A percentile compares a stretch with the other conserved stretches of the same genome.
Conservation (phyloP, 805 yeast genomes). For the Lachancea thermotolerans region DNA sequence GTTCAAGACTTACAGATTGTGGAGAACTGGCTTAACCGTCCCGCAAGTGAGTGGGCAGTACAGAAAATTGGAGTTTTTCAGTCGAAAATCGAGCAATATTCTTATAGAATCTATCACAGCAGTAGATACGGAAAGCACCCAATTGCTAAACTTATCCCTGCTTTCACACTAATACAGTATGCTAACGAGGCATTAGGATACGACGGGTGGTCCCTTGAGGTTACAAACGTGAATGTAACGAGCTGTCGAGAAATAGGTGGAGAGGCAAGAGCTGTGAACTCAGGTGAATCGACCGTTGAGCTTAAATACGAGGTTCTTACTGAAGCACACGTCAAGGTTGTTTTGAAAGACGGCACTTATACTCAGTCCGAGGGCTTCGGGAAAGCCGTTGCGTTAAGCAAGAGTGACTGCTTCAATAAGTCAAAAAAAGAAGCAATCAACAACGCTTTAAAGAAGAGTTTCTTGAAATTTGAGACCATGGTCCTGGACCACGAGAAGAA, state of each 20-base stretch:
- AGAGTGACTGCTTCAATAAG: constrained; percentile 69
- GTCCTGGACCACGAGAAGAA: constrained; percentile 31
- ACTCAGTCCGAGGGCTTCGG: constrained; percentile 79
- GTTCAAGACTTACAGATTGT: constrained; percentile 22
- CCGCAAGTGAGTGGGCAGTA: constrained; percentile 43
- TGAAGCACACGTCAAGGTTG: constrained; percentile 51
- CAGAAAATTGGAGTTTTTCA: constrained; percentile 42
- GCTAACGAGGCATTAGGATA: constrained; percentile 51
- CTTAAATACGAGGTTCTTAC: constrained; percentile 23
- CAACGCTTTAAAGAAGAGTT: constrained; percentile 71
- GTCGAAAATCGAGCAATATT: constrained; percentile 37
- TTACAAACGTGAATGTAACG: constrained; percentile 26
- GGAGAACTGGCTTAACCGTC: constrained; percentile 33
- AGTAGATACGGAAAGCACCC: constrained; percentile 23
- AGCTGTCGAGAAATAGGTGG: constrained; percentile 11
- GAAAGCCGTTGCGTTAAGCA: constrained; percentile 49
- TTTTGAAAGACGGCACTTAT: constrained; percentile 73
- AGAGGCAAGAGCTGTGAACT: constrained; percentile 5
- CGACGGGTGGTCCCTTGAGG: constrained; percentile 49
- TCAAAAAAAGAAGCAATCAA: constrained; percentile 83
- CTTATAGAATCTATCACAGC: constrained; percentile 24
- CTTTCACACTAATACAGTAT: constrained; percentile 31
- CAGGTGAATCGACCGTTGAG: neutral
- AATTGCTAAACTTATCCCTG: constrained; percentile 29
- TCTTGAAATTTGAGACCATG: constrained; percentile 74